Evolutionary conservation across 2,329 filamentous ascomycete species (phyloP), one percentile per base, ranked within the genome.

Genomic region (Colletotrichum orbiculare): DNA sequence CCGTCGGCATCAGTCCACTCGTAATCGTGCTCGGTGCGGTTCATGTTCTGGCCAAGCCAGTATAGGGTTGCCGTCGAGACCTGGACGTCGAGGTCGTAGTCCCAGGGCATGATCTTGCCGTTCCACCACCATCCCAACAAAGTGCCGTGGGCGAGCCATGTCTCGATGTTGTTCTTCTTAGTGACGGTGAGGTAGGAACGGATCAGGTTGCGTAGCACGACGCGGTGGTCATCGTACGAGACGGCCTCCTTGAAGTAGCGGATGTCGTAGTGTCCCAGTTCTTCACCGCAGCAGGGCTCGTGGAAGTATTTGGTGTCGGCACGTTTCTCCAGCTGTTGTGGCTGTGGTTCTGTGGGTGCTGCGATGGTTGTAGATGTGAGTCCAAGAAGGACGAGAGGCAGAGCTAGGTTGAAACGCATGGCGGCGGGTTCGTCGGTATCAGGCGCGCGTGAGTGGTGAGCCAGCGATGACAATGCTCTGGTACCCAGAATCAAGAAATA

Each of bases 81-180:
- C 77, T 96, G 93, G 0, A 92, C 91, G 76, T 96, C 93, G 49
- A 96, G 81, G 75, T 96, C 93, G 81, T 89, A 91, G 76, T 96
- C 92, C 92, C 92, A 94, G 1, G 92, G 91, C 79, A 94, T 87
- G 73, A 92, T 88, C 77, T 87, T 79, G 46, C 82, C 85, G 74
- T 93, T 95, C 93, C 93, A 96, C 91, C 91, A 96, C 93, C 93
- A 96, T 11, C 92, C 93, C 25, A 96, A 81, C 54, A 96, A 79
- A 5, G 92, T 94, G 53, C 93, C 93, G 76, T 96, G 93, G 43
- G 93, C 92, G 64, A 96, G 87, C 93, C 93, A 96, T 0, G 93
- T 95, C 77, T 95, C 91, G 67, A 93, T 78, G 7, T 87, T 86
- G 58, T 89, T 82, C 15, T 85, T 81, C 48, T 82, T 80, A 75